Evolutionary conservation across 176 grass and related monocot genomes (phyloP).

Genomic region (Musa beccarii): DNA sequence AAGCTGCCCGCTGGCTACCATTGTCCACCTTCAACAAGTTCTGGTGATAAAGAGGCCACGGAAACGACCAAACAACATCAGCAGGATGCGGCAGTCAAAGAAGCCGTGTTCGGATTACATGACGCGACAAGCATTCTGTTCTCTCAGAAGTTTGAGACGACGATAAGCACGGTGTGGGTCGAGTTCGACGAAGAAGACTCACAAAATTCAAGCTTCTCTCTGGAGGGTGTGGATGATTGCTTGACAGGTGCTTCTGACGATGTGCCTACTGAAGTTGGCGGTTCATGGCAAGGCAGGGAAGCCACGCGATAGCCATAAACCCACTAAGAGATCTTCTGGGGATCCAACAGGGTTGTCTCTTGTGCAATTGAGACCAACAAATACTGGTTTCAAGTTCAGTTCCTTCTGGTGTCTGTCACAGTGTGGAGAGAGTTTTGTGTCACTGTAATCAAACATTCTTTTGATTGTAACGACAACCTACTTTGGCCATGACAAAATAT

Average conservation of each 20-base stretch:
- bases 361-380: background rate
- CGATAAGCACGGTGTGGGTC: conserved; percentile 87
- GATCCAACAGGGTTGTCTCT: background rate
- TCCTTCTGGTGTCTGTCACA: background rate
- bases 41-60: background rate
- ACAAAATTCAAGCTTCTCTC: background rate
- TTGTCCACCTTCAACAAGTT: background rate
- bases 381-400: background rate
- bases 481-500: background rate
- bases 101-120: background rate
- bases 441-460: background rate
- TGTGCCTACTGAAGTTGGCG: background rate
- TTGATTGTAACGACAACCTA: background rate
- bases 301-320: background rate
- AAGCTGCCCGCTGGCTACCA: background rate
- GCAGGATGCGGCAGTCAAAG: background rate
- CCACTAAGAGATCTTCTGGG: background rate
- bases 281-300: background rate
- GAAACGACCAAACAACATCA: background rate
- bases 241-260: background rate
- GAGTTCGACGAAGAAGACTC: conserved; percentile 55
- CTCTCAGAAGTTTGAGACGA: conserved; percentile 54
- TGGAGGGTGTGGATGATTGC: background rate
- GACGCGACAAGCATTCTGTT: background rate
- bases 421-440: background rate